Conservation (phyloP, 2,329 filamentous ascomycete species). For the Aspergillus viridinutans region DNA sequence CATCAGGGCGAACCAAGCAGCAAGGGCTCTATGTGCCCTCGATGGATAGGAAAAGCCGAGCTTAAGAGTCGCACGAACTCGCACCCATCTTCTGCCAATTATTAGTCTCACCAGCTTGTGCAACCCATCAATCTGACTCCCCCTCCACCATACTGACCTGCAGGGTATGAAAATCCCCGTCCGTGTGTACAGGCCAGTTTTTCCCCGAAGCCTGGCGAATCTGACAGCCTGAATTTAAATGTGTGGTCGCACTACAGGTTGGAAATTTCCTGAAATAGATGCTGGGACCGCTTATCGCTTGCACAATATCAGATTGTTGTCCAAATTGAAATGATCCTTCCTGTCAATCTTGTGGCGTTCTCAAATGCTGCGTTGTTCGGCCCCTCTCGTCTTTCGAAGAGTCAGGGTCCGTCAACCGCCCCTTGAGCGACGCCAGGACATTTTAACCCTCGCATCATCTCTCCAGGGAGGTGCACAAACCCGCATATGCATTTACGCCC, state of each 20-base stretch:
- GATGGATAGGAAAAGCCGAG: background rate
- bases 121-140: background rate
- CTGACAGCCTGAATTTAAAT: background rate
- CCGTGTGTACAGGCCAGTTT: background rate
- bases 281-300: background rate
- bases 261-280: background rate
- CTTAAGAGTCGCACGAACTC: background rate
- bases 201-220: background rate
- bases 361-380: background rate
- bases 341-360: background rate
- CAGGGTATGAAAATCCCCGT: background rate
- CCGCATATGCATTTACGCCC: background rate
- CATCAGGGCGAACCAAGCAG: background rate
- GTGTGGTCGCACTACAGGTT: background rate
- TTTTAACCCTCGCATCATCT: background rate
- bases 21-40: background rate
- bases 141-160: background rate
- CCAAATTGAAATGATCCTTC: background rate
- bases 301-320: background rate
- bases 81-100: background rate
- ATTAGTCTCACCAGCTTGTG: background rate
- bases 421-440: background rate
- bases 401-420: background rate
- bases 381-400: too few species aligned
- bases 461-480: background rate